phyloP scores from a whole-genome alignment of 1,284 basidiomycete species.

The Ceratobasidium sp. region DNA sequence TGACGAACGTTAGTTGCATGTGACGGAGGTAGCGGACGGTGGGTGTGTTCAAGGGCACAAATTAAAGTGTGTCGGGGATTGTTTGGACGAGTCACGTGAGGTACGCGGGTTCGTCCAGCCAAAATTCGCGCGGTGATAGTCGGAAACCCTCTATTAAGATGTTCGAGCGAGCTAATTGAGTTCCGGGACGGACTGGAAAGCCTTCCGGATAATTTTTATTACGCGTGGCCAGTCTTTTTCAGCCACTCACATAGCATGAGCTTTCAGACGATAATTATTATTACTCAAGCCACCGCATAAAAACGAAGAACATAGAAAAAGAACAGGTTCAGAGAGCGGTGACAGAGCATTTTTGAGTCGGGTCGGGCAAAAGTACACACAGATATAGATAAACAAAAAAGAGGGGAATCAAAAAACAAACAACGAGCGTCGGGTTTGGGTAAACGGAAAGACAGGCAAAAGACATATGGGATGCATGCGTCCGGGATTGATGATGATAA shows the following conservation, averaged over 20 bases:
- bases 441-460: background rate
- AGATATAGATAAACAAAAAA: conserved; percentile 33
- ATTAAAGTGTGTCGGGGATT: background rate
- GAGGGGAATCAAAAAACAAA: conserved; percentile 9
- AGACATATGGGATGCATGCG: conserved; percentile 21
- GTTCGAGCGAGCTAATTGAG: background rate
- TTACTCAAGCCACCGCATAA: conserved; percentile 25
- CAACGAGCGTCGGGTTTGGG: conserved; percentile 18
- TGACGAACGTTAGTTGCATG: background rate
- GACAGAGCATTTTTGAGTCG: conserved; percentile 24
- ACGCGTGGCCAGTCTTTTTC: background rate
- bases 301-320: conserved; percentile 7
- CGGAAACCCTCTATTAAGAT: background rate
- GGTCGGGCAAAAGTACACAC: conserved; percentile 25
- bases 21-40: background rate
- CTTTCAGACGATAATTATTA: conserved; percentile 31
- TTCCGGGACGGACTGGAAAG: background rate
- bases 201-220: background rate
- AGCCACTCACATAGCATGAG: background rate
- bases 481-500: conserved; percentile 24
- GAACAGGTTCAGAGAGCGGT: conserved; percentile 13
- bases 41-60: background rate
- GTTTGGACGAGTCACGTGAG: background rate
- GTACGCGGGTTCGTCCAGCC: background rate
- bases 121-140: background rate